These are phyloP conservation scores for Cyclostephanos tholiformis DNA, from an alignment of 108 stramenopile genomes.

Conservation along the genomic window DNA sequence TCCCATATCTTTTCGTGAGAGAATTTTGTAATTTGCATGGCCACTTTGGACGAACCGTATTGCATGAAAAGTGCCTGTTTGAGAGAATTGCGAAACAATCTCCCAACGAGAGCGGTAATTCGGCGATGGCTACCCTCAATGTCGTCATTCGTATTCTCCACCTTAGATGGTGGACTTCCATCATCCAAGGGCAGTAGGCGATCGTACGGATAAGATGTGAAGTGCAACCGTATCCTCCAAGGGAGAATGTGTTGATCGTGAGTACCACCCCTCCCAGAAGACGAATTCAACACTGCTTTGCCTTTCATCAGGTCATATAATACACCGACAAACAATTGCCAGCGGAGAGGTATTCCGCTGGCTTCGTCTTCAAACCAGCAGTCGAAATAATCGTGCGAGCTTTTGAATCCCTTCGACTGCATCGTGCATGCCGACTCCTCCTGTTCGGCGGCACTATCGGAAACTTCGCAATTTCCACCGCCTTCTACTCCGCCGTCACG, in stretches of 20 bases:
- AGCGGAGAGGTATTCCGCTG: constrained; percentile 65
- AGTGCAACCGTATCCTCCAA: constrained; percentile 82
- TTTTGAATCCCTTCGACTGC: too few relatives aligned
- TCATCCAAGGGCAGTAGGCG: constrained; percentile 64
- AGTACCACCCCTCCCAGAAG: neutral
- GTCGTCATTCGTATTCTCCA: neutral
- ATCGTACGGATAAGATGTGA: constrained; percentile 65
- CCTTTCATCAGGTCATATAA: constrained; percentile 66
- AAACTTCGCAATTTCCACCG: constrained; percentile 1
- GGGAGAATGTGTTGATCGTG: constrained; percentile 46
- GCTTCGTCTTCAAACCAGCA: constrained; percentile 89
- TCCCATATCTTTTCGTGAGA: constrained; percentile 77
- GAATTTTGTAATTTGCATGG: constrained; percentile 71
- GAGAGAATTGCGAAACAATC: constrained; percentile 77
- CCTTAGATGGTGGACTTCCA: neutral
- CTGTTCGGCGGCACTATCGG: neutral
- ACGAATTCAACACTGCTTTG: constrained; percentile 4
- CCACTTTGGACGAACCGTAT: constrained; percentile 60
- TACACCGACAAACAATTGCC: constrained; percentile 82
- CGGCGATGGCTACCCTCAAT: constrained; percentile 2
- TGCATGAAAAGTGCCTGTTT: constrained; percentile 81
- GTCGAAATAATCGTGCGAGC: constrained; percentile 42
- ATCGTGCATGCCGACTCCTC: neutral
- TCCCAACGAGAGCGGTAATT: constrained; percentile 41
- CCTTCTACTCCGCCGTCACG: neutral